These are phyloP conservation scores for Endotrypanum monterogeii DNA, from an alignment of 208 protist genomes.

Conservation along the genomic window DNA sequence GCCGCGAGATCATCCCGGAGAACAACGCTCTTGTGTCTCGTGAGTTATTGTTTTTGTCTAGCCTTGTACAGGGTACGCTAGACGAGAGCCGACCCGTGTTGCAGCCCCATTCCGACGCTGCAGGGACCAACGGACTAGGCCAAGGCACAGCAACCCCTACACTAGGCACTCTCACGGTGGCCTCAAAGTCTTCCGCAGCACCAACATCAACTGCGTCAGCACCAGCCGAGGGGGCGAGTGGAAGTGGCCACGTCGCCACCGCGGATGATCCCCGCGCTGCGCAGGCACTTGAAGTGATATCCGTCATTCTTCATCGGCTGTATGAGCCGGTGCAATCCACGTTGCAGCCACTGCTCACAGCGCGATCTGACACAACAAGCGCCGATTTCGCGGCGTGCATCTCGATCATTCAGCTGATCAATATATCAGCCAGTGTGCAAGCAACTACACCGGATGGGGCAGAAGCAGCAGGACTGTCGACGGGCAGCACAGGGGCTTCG, in stretches of 20 bases:
- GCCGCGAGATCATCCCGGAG: conserved; percentile 24
- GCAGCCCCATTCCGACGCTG: background rate
- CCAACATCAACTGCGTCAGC: background rate
- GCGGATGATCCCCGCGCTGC: conserved; percentile 13
- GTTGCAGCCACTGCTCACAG: conserved; percentile 27
- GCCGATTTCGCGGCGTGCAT: conserved; percentile 43
- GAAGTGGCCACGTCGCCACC: background rate
- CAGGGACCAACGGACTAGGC: background rate
- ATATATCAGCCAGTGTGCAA: conserved; percentile 10
- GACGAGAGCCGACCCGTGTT: background rate
- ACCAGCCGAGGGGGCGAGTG: background rate
- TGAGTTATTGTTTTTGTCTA: conserved; percentile 22
- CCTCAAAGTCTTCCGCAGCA: background rate
- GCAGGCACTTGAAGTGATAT: conserved; percentile 24
- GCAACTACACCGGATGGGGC: background rate
- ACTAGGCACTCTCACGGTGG: background rate
- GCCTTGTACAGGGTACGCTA: conserved; percentile 9
- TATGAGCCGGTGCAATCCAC: conserved; percentile 17
- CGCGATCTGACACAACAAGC: conserved; percentile 22
- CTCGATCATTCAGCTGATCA: conserved; percentile 41
- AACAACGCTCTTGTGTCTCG: conserved; percentile 24
- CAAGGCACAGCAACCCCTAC: background rate
- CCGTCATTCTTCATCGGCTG: conserved; percentile 17
- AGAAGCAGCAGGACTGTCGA: background rate
- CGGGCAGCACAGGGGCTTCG: background rate